Base-by-base conservation (phyloP, 352 stramenopile species). In the Globisporangium canariense region DNA sequence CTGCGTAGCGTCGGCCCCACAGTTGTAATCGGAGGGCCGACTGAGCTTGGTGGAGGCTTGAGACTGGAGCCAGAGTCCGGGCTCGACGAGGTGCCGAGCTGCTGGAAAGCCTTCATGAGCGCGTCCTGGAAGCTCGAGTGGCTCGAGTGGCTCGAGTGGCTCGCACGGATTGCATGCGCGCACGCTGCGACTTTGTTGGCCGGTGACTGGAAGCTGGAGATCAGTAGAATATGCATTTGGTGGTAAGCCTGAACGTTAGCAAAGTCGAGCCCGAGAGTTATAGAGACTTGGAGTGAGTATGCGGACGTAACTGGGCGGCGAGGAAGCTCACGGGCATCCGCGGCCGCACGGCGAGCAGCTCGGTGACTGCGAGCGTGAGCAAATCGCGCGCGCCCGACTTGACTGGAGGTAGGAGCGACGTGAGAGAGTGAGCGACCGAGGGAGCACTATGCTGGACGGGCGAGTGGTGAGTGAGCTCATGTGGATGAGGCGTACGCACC, bases 301-400 rank as follows among this genome's bases (percentile, higher is more conserved):
- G 25, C 22, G 5, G 2, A 65, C 60, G 8, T 52, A 58, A 67
- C 62, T 67, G 47, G 9, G 53, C 47, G 22, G 62, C 53, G 22
- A 67, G 62, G 43, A 63, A 67, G 54, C 20, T 62, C 40, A 62
- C 14, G 2, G 62, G 53, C 22, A 58, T 28, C 8, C 62, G 43
- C 18, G 62, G 62, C 4, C 54, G 62, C 22, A 57, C 36, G 1
- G 47, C 47, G 43, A 67, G 54, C 22, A 67, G 36, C 36, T 67
- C 54, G 1, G 62, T 45, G 20, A 63, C 32, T 9, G 62, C 54
- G 34, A 32, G 13, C 5, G 62, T 67, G 43, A 67, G 62, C 45
- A 67, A 5, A 10, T 63, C 62, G 11, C 55, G 45, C 2, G 45
- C 55, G 2, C 62, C 62, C 2, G 62, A 67, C 47, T 63, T 67